A percentile compares a stretch with the other conserved stretches of the same genome.
These are phyloP conservation scores for Cardiospermum halicacabum DNA, from an alignment of 345 rosid species.

Conservation along the genomic window DNA sequence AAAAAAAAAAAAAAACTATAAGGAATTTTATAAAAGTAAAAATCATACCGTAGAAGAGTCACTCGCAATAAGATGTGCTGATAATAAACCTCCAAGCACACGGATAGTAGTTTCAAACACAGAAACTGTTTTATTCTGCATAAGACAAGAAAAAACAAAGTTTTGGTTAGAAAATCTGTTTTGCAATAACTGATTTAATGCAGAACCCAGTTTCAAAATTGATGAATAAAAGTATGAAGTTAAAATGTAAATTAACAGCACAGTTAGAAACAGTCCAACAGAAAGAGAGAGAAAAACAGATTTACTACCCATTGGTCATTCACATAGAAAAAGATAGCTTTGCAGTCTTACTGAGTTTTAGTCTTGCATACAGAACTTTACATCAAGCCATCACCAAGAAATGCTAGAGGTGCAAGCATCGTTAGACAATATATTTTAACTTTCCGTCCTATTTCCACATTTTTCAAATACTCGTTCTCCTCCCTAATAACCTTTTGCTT, in stretches of 20 bases:
- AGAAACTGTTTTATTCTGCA: slow-evolving; percentile 97
- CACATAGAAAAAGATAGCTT: neutral
- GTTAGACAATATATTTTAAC: neutral
- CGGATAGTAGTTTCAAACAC: slow-evolving; percentile 88
- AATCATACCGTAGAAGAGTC: slow-evolving; percentile 81
- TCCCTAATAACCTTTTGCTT: neutral
- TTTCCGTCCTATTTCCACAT: neutral
- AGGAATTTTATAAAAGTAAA: neutral
- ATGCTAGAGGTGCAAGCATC: neutral
- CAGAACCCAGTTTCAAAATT: neutral
- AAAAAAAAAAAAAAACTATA: slow-evolving; percentile 1
- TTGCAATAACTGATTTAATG: neutral
- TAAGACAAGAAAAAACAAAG: slow-evolving; percentile 12
- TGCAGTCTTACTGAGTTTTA: no score
- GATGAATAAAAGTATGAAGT: neutral
- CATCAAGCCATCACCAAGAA: neutral
- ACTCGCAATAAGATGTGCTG: slow-evolving; percentile 97
- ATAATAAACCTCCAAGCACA: slow-evolving; percentile 94
- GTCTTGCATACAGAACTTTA: neutral
- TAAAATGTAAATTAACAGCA: neutral
- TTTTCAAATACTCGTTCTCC: no score
- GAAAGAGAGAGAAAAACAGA: neutral
- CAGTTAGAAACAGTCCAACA: neutral
- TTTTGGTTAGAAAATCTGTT: slow-evolving; percentile 13
- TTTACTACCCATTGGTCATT: neutral